These are phyloP conservation scores for Coleophoma cylindrospora DNA, from an alignment of 2,329 filamentous ascomycete genomes.

Conservation along the genomic window DNA sequence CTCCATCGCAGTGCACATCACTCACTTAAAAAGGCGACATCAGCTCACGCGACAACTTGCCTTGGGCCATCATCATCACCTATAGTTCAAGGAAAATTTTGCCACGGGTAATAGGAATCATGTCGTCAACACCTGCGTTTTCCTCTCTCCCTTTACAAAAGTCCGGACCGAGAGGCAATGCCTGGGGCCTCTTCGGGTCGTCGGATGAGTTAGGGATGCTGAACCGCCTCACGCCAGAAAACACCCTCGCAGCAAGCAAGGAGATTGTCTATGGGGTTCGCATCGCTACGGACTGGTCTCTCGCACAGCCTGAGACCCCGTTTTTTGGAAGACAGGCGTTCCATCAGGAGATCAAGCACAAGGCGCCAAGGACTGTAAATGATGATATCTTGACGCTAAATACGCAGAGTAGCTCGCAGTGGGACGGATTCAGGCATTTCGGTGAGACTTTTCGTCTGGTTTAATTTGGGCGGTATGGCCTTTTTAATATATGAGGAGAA, in stretches of 20 bases:
- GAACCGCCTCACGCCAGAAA: background rate
- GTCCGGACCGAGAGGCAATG: slow-evolving; percentile 7
- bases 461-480: background rate
- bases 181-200: slow-evolving; percentile 45
- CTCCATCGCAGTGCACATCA: no score
- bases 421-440: slow-evolving; percentile 49
- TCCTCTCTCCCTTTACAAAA: background rate
- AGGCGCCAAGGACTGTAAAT: slow-evolving; percentile 47
- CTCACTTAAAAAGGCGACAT: no score
- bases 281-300: slow-evolving; percentile 55
- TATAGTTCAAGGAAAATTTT: no score
- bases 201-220: slow-evolving; percentile 47
- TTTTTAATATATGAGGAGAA: background rate
- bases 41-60: no score
- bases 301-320: slow-evolving; percentile 45
- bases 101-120: no score
- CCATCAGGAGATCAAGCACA: slow-evolving; percentile 45
- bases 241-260: background rate
- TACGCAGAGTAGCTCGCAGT: slow-evolving; percentile 49
- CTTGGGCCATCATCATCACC: no score
- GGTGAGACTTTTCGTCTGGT: slow-evolving; percentile 13
- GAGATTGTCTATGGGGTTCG: slow-evolving; percentile 13
- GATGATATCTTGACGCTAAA: slow-evolving; percentile 58
- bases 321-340: slow-evolving; percentile 40
- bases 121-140: background rate